phyloP scores from a whole-genome alignment of 1,139 yeast species.

The Hemisphaericaspora lyxosophila region DNA sequence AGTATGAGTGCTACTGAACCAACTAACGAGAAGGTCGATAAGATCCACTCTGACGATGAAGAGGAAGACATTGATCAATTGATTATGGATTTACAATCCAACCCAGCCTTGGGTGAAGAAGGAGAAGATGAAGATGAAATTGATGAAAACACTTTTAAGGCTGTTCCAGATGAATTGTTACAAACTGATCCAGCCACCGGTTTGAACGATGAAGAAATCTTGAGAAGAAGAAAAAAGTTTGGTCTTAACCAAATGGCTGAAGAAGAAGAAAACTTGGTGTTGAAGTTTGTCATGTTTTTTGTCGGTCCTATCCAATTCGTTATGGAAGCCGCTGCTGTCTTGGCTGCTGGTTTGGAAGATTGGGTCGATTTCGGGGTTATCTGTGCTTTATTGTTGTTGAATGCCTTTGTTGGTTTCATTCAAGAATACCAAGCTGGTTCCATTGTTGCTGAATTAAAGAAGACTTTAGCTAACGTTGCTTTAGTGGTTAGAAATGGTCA shows the following conservation, averaged over 20 bases:
- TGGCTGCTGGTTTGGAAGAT: conserved; percentile 98
- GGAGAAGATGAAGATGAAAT: conserved; percentile 49
- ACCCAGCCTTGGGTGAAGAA: conserved; percentile 48
- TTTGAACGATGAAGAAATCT: conserved; percentile 77
- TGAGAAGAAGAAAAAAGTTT: conserved; percentile 86
- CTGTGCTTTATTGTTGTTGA: conserved; percentile 81
- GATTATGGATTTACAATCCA: conserved; percentile 85
- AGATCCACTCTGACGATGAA: conserved; percentile 60
- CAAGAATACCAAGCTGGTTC: conserved; percentile 98
- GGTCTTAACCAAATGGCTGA: conserved; percentile 96
- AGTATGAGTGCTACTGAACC: conserved; percentile 52
- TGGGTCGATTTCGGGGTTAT: conserved; percentile 99
- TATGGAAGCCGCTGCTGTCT: conserved; percentile 97
- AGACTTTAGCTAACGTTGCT: conserved; percentile 89
- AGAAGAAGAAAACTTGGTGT: conserved; percentile 78
- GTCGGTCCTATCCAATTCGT: conserved; percentile 99
- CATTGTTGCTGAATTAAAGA: conserved; percentile 91
- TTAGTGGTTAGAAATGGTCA: conserved; percentile 82
- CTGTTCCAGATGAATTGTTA: conserved; percentile 86
- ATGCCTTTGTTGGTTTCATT: conserved; percentile 93
- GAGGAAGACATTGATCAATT: conserved; percentile 89
- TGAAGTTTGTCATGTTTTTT: conserved; percentile 89
- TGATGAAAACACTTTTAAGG: conserved; percentile 58
- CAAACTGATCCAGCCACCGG: conserved; percentile 86
- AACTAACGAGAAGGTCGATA: conserved; percentile 47